A percentile compares a stretch with the other conserved stretches of the same genome.
phyloP scores from a whole-genome alignment of 2,329 filamentous ascomycete genomes.

The Claviceps paspali region DNA sequence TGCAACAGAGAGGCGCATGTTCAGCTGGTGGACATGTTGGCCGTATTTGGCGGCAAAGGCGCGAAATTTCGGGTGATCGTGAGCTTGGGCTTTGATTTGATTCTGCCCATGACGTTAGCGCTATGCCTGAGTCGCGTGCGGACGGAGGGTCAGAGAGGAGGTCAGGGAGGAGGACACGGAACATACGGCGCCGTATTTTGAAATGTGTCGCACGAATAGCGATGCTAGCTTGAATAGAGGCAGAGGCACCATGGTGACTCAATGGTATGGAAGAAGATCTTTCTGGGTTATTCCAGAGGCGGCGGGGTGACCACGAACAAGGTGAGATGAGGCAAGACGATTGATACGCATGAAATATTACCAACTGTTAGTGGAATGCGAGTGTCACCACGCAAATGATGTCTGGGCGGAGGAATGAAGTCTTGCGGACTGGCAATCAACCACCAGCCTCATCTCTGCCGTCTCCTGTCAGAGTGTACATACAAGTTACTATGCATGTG shows the following conservation, averaged over 20 bases:
- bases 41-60: constrained; percentile 45
- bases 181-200: constrained; percentile 54
- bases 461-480: not conserved
- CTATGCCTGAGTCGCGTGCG: not conserved
- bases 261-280: too few species aligned
- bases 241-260: constrained; percentile 41
- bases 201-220: constrained; percentile 49
- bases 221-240: constrained; percentile 53
- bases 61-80: constrained; percentile 48
- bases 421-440: not conserved
- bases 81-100: constrained; percentile 49
- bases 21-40: constrained; percentile 49
- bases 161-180: not conserved
- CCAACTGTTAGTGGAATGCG: not conserved
- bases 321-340: not conserved
- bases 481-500: too few species aligned
- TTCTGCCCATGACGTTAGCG: constrained; percentile 30
- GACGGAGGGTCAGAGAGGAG: too few species aligned
- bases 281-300: not conserved
- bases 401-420: not conserved
- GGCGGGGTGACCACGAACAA: not conserved
- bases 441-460: not conserved
- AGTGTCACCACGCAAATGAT: not conserved
- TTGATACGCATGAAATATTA: too few species aligned
- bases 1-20: constrained; percentile 49